Evolutionary conservation across 306 rosid genomes (phyloP).

Genomic region (Medicago arabica): DNA sequence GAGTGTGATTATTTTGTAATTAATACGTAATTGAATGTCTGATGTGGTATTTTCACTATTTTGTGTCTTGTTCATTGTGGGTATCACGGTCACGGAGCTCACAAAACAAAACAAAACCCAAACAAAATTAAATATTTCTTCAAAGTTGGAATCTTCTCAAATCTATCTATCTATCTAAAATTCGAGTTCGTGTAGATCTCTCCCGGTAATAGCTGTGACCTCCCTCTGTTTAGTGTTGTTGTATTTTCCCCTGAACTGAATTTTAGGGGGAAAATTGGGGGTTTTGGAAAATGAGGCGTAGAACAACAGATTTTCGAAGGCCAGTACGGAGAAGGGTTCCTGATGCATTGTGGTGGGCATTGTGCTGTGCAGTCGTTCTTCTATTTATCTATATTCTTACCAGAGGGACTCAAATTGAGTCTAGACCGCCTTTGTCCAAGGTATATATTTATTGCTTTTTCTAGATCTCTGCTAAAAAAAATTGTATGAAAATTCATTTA

Average conservation of each 20-base stretch:
- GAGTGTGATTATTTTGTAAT: too few relatives aligned
- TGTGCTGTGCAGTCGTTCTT: constrained; percentile 70
- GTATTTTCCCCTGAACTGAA: constrained; percentile 12
- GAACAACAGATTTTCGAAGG: constrained; percentile 79
- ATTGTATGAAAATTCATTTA: constrained; percentile 4
- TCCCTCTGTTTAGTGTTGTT: not conserved
- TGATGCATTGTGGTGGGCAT: constrained; percentile 73
- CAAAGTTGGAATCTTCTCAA: constrained; percentile 30
- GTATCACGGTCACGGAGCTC: constrained; percentile 31
- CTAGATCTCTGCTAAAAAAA: not conserved
- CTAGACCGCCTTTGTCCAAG: constrained; percentile 68
- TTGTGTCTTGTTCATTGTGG: not conserved
- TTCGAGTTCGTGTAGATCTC: constrained; percentile 40
- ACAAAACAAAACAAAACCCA: not conserved
- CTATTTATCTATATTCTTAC: constrained; percentile 71
- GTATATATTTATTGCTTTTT: constrained; percentile 54
- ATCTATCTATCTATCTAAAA: constrained; percentile 35
- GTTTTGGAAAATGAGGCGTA: constrained; percentile 71
- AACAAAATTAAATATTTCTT: not conserved
- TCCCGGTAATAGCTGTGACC: constrained; percentile 7
- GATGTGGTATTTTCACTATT: too few relatives aligned
- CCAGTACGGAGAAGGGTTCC: constrained; percentile 80
- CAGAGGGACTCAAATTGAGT: constrained; percentile 79
- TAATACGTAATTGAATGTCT: too few relatives aligned
- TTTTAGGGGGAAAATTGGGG: constrained; percentile 25